Evolutionary conservation across 1,139 yeast species (phyloP).

Genomic region (Hanseniaspora uvarum): DNA sequence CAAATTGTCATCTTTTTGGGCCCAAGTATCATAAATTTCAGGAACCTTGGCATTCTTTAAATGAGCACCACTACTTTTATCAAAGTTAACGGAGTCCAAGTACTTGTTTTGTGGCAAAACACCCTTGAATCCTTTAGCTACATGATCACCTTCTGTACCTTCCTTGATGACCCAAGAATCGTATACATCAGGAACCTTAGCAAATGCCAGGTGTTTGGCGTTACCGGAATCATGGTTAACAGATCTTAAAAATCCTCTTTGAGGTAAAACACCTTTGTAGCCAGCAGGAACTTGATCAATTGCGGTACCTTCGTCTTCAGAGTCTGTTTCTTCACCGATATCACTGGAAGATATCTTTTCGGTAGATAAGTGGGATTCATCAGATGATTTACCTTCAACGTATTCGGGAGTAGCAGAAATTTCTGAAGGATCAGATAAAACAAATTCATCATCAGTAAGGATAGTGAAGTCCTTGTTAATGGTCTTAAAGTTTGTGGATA

Average conservation of each 20-base stretch:
- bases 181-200: conserved; percentile 4
- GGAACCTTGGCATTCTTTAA: not conserved
- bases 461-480: conserved; percentile 11
- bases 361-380: conserved; percentile 5
- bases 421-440: conserved; percentile 2
- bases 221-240: not conserved
- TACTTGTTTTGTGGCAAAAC: conserved; percentile 9
- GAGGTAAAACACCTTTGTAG: conserved; percentile 10
- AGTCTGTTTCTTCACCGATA: conserved; percentile 13
- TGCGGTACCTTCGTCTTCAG: conserved; percentile 10
- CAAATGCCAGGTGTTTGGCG: not conserved
- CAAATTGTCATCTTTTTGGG: not conserved
- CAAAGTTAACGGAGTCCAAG: not conserved
- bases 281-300: conserved; percentile 5
- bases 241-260: conserved; percentile 8
- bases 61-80: conserved; percentile 1
- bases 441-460: conserved; percentile 3
- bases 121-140: conserved; percentile 4
- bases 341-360: conserved; percentile 14
- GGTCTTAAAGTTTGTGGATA: not conserved
- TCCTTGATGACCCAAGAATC: conserved; percentile 9
- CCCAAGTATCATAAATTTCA: conserved; percentile 4
- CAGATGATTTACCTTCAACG: conserved; percentile 1
- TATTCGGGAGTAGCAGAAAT: conserved; percentile 3
- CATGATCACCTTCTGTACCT: conserved; percentile 1